phyloP scores from a whole-genome alignment of 495 filamentous ascomycete genomes.

The Delitschia confertaspora region DNA sequence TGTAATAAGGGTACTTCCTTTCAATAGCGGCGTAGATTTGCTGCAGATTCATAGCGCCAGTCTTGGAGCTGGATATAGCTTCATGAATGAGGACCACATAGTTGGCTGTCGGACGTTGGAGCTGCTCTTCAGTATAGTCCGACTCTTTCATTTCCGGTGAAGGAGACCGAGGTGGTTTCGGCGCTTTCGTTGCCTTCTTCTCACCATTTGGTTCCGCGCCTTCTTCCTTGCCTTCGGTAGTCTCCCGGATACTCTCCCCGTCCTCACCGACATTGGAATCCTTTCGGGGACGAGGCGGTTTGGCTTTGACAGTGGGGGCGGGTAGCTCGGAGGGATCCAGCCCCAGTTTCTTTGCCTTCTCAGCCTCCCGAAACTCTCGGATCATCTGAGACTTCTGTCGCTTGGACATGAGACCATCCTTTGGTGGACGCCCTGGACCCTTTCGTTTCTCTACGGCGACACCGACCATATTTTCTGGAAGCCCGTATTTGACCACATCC shows the following conservation, averaged over 20 bases:
- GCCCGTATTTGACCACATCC: constrained; percentile 2
- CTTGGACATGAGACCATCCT: constrained; percentile 90
- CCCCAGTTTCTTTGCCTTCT: constrained; percentile 37
- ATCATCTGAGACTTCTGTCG: constrained; percentile 60
- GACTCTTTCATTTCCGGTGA: constrained; percentile 64
- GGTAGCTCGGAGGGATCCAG: constrained; percentile 19
- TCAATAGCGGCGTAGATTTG: constrained; percentile 90
- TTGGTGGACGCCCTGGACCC: constrained; percentile 80
- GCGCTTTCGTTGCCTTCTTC: constrained; percentile 50
- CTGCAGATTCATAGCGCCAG: constrained; percentile 69
- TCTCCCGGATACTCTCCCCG: constrained; percentile 13
- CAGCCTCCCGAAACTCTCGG: constrained; percentile 44
- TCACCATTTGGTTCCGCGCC: constrained; percentile 40
- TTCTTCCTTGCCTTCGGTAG: constrained; percentile 12
- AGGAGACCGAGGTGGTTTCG: constrained; percentile 57
- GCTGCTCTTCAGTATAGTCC: constrained; percentile 74
- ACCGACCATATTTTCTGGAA: constrained; percentile 16
- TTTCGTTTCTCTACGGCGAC: constrained; percentile 44
- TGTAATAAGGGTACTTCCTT: constrained; percentile 82
- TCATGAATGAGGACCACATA: constrained; percentile 91
- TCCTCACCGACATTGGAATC: constrained; percentile 20
- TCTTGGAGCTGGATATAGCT: constrained; percentile 62
- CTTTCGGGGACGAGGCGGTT: constrained; percentile 18
- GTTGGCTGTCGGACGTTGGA: constrained; percentile 74
- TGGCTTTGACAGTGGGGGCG: constrained; percentile 5